A percentile compares a stretch with the other conserved stretches of the same genome.
These are phyloP conservation scores for Wickerhamiella sorbophila DNA, from an alignment of 805 yeast genomes.

Conservation along the genomic window DNA sequence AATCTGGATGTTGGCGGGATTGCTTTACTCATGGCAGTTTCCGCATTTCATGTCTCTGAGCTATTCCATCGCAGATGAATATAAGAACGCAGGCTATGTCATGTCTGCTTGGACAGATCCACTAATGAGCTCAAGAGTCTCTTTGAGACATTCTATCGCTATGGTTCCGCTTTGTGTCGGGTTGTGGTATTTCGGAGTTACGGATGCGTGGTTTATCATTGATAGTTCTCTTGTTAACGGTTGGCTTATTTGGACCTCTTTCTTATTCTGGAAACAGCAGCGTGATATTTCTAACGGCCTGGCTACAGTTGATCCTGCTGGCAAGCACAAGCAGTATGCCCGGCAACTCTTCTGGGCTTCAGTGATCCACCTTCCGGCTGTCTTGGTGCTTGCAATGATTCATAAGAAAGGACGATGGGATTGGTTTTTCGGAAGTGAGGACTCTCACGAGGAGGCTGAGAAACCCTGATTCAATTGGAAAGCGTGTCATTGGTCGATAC, in stretches of 20 bases:
- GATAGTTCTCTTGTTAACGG: slow-evolving; percentile 74
- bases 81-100: slow-evolving; percentile 87
- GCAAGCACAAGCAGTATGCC: slow-evolving; percentile 47
- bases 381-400: slow-evolving; percentile 78
- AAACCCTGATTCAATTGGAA: not conserved
- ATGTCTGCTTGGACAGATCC: slow-evolving; percentile 96
- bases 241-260: slow-evolving; percentile 73
- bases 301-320: slow-evolving; percentile 8
- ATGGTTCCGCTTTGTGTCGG: slow-evolving; percentile 93
- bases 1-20: slow-evolving; percentile 84
- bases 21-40: slow-evolving; percentile 94
- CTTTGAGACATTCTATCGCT: slow-evolving; percentile 72
- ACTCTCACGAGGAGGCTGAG: not conserved
- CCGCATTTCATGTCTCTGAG: slow-evolving; percentile 92
- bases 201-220: slow-evolving; percentile 66
- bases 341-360: slow-evolving; percentile 85
- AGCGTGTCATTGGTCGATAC: not conserved
- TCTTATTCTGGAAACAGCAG: slow-evolving; percentile 77
- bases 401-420: slow-evolving; percentile 97
- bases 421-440: slow-evolving; percentile 27
- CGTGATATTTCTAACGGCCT: slow-evolving; percentile 25
- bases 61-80: slow-evolving; percentile 77
- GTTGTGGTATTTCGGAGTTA: slow-evolving; percentile 58
- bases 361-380: slow-evolving; percentile 85
- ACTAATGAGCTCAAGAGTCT: slow-evolving; percentile 79